Evolutionary conservation across 1,284 basidiomycete species (phyloP).

Genomic region (Ceratobasidium sp.): DNA sequence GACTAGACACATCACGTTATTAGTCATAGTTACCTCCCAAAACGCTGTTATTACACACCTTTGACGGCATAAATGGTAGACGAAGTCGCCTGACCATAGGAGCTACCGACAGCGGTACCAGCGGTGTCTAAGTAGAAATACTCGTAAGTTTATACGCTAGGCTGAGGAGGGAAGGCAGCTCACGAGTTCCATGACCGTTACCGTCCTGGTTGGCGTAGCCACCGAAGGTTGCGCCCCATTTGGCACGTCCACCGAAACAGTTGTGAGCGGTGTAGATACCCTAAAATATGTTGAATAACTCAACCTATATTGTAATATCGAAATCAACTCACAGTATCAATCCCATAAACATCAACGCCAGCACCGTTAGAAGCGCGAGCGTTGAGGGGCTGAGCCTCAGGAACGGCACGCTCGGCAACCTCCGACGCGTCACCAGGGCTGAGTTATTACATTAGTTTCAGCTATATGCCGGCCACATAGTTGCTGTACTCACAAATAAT

Average conservation of each 20-base stretch:
- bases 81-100: slow-evolving; percentile 95
- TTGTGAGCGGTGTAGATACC: slow-evolving; percentile 71
- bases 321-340: slow-evolving; percentile 41
- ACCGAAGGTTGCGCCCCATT: slow-evolving; percentile 68
- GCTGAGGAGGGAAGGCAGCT: neutral
- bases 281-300: neutral
- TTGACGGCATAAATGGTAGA: slow-evolving; percentile 96
- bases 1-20: slow-evolving; percentile 62
- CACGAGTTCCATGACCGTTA: slow-evolving; percentile 49
- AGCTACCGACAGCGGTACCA: slow-evolving; percentile 66
- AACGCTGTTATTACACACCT: slow-evolving; percentile 51
- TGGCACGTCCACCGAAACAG: slow-evolving; percentile 70
- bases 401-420: neutral
- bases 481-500: slow-evolving; percentile 23
- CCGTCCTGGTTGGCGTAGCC: slow-evolving; percentile 46
- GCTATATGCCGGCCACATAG: neutral
- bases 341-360: slow-evolving; percentile 45
- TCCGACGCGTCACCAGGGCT: slow-evolving; percentile 26
- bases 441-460: neutral
- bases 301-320: too few relatives aligned
- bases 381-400: neutral
- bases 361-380: slow-evolving; percentile 14
- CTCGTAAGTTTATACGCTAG: neutral
- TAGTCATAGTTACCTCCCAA: neutral
- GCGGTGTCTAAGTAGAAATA: slow-evolving; percentile 51